Conservation (phyloP, 202 grass and related monocot genomes). For the Setaria viridis region DNA sequence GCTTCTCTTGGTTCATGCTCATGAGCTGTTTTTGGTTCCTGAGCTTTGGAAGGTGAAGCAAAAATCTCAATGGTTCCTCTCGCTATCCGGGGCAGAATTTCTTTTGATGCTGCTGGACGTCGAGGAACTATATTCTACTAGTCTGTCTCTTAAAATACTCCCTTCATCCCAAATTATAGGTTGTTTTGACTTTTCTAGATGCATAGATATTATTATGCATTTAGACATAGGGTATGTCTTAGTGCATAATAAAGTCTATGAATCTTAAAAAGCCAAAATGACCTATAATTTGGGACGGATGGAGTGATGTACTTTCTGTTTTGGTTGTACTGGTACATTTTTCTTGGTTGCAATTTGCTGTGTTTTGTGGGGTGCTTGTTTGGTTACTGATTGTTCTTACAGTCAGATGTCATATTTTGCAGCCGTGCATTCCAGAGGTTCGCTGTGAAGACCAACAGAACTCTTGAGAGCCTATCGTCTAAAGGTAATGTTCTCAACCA, state of each 20-base stretch:
- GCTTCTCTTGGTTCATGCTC: conserved; percentile 34
- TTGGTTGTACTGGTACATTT: background rate
- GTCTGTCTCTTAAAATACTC: background rate
- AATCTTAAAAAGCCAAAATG: no score
- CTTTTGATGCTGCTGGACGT: conserved; percentile 63
- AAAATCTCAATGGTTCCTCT: conserved; percentile 55
- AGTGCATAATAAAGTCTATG: no score
- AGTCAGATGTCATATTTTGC: conserved; percentile 3
- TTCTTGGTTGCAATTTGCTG: background rate
- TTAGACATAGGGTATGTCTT: no score
- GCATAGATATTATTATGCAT: no score
- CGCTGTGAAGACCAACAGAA: conserved; percentile 75
- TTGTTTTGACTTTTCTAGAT: no score
- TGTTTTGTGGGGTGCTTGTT: background rate
- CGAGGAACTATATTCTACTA: conserved; percentile 60
- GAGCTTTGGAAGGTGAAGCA: conserved; percentile 57
- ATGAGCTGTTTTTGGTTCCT: conserved; percentile 32
- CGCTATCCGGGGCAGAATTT: conserved; percentile 62
- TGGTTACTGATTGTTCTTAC: conserved; percentile 1
- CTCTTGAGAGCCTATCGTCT: conserved; percentile 53
- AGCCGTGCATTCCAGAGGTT: conserved; percentile 82
- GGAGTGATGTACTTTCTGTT: background rate
- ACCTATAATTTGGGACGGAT: no score
- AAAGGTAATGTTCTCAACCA: conserved; percentile 50
- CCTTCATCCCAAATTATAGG: no score